Evolutionary conservation across 164 flowering plant genomes (phyloP), one percentile per base, ranked within the genome.

Genomic region (Vitis rotundifolia): DNA sequence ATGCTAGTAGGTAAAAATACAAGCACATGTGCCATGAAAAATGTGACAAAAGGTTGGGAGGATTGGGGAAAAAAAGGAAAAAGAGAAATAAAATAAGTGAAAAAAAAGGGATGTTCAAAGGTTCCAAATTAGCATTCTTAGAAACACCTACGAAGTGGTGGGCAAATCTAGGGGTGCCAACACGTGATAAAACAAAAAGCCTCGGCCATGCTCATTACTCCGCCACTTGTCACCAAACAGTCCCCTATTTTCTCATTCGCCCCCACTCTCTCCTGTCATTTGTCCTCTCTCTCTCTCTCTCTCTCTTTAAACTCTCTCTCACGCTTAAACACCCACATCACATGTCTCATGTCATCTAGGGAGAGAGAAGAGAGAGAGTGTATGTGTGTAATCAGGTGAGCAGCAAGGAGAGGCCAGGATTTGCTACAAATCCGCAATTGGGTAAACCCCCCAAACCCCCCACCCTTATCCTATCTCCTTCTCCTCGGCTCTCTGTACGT

Each of bases 331-430:
- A 49, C 53, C 15, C 22, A 19, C 69, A 11, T 64, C 79, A 77
- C 73, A 61, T 73, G 68, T 67, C 53, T 50, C 49, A 51, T 49
- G 67, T 7, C 48, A 66, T 56, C 56, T 65, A 66, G 73, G 72
- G 66, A 74, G 76, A 61, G 71, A 76, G 61, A 6, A 72, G 74
- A 56, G 72, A 63, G 75, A 52, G 61, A 57, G 69, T 47, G 49
- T 11, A n/a, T 53, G 47, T 59, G 16, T 64, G 65, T 47, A 29
- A 64, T 66, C 62, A 68, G 55, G 64, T 50, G 64, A 79, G 68
- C 75, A 74, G 76, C 62, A 86, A 88, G 82, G 87, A 83, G 88
- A 86, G 94, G 94, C 73, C 81, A 86, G 79, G 71, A 85, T 81
- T 86, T 71, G 68, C 73, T 67, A 47, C 70, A 71, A 84, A 86